Evolutionary conservation across 306 rosid genomes (phyloP), one percentile per base, ranked within the genome.

Genomic region (Hippophae rhamnoides): DNA sequence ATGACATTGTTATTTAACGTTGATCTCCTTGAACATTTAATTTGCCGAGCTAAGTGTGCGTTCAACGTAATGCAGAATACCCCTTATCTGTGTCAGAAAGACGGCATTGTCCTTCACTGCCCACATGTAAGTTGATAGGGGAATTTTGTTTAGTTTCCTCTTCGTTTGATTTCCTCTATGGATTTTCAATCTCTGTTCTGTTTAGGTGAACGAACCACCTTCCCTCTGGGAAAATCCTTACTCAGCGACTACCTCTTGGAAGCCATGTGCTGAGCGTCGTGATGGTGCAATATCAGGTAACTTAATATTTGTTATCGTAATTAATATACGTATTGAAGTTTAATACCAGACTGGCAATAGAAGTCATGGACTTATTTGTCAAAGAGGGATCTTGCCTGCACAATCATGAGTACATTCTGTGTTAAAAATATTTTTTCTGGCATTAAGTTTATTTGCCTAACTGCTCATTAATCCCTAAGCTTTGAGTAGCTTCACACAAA

Each of bases 201-300:
- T 62, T 18, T 62, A 93, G 99, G 99, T 88, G 7, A 93, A 93
- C 80, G 99, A 93, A 77, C 64, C 82, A 9, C 76, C 86, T 26
- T 93, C 99, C 25, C 95, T 93, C 18, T 93, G 99, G 99, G 95
- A 93, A 76, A 93, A 93, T 80, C 99, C 99, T 27, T 80, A 62
- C 66, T 93, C 97, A 5, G 84, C 99, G 10, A 93, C 99, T 8
- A 86, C 85, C 56, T 93, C 97, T 54, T 93, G 99, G 99, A 93
- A 80, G 80, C 88, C 99, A 14, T 93, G 99, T 63, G 99, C 97
- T 2, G 99, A 93, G 81, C 97, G 92, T 10, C 76, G 81, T n/a
- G 76, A 82, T 63, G 90, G 89, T 70, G 94, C 78, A 40, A 58
- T 93, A 66, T 70, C 86, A 78, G 99, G 99, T 93, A 53, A 50